A percentile compares a stretch with the other conserved stretches of the same genome.
phyloP scores from a whole-genome alignment of 192 early-diverging fungal species.

The Coemansia sp. region DNA sequence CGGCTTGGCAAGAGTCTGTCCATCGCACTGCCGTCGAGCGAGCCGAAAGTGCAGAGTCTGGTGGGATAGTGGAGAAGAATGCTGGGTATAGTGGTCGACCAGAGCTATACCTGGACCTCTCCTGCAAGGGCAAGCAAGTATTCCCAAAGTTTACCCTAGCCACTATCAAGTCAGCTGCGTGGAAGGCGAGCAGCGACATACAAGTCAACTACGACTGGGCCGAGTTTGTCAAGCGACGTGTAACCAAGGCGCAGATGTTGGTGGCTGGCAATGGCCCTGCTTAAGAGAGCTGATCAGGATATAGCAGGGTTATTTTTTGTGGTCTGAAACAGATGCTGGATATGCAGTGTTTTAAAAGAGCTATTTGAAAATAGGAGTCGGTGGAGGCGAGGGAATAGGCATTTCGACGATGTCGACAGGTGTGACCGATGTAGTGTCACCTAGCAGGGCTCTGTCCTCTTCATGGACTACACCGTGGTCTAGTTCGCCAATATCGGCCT shows the following conservation, averaged over 20 bases:
- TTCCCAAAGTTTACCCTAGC: conserved; percentile 39
- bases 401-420: background rate
- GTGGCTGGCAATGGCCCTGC: background rate
- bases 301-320: background rate
- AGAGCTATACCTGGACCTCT: conserved; percentile 45
- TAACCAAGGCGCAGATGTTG: conserved; percentile 37
- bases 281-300: background rate
- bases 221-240: conserved; percentile 39
- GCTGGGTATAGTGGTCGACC: conserved; percentile 35
- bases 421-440: background rate
- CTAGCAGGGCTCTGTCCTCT: background rate
- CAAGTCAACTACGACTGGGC: conserved; percentile 53
- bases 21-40: background rate
- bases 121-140: conserved; percentile 35
- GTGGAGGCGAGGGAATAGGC: background rate
- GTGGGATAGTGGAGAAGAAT: background rate
- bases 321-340: background rate
- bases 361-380: background rate
- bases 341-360: background rate
- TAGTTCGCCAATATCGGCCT: conserved; percentile 8
- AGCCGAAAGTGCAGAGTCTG: background rate
- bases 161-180: conserved; percentile 43
- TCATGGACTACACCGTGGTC: background rate
- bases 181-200: conserved; percentile 53
- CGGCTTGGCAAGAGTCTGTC: conserved; percentile 14